Conservation (phyloP, 805 yeast species). For the Ogataea naganishii region DNA sequence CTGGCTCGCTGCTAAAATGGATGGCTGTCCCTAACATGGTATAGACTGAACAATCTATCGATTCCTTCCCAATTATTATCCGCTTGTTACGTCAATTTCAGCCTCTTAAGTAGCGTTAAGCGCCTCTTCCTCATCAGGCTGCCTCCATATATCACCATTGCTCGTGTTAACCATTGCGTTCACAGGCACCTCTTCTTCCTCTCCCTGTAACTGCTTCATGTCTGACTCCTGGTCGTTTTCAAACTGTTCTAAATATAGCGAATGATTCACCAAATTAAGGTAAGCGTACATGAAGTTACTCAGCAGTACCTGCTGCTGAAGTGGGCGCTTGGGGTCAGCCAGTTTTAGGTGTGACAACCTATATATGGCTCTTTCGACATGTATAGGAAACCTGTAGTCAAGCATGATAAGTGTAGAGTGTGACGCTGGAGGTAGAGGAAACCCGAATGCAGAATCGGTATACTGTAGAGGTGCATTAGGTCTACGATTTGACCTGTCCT, state of each 20-base stretch:
- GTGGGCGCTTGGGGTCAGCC: constrained; percentile 87
- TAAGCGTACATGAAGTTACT: constrained; percentile 98
- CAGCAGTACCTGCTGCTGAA: constrained; percentile 84
- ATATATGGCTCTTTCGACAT: constrained; percentile 93
- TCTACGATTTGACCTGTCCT: constrained; percentile 23
- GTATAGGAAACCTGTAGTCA: constrained; percentile 83
- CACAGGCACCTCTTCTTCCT: no score
- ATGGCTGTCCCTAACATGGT: no score
- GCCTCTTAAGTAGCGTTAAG: no score
- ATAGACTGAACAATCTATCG: no score
- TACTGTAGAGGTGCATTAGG: constrained; percentile 52
- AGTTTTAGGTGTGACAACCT: constrained; percentile 85
- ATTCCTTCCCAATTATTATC: no score
- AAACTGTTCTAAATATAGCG: constrained; percentile 68
- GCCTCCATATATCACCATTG: no score
- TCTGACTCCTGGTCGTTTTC: no score
- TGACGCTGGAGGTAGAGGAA: constrained; percentile 77
- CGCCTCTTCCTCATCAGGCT: no score
- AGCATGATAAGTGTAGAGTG: constrained; percentile 71
- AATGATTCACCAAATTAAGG: constrained; percentile 88
- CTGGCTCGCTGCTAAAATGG: no score
- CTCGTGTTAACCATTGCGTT: no score
- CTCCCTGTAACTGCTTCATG: no score
- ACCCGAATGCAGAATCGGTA: constrained; percentile 80
- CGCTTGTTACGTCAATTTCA: no score